Conservation (phyloP, 441 rosid species). For the Biscutella auriculata region DNA sequence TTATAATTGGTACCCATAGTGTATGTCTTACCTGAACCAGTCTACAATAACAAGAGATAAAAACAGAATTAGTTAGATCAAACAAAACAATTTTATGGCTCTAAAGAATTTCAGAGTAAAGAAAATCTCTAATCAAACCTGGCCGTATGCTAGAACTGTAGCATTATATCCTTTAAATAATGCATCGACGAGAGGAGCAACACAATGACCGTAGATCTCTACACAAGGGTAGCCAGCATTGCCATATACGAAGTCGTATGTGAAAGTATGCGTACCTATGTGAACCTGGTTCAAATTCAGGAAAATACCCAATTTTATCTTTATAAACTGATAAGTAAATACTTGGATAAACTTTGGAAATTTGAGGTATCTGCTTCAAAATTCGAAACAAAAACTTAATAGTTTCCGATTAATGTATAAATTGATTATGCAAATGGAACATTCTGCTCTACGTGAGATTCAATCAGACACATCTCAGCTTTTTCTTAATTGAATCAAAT, state of each 20-base stretch:
- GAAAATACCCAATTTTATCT: too few species aligned
- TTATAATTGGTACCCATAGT: constrained; percentile 91
- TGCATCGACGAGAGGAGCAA: constrained; percentile 81
- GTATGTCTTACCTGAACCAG: constrained; percentile 91
- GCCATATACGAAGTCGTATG: constrained; percentile 71
- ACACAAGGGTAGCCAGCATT: constrained; percentile 37
- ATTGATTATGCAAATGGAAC: background rate
- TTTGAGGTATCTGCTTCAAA: too few species aligned
- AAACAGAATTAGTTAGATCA: background rate
- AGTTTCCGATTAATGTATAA: background rate
- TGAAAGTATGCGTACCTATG: constrained; percentile 75
- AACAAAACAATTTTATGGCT: background rate
- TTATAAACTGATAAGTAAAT: too few species aligned
- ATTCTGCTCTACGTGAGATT: background rate
- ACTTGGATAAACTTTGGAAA: background rate
- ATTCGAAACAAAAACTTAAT: background rate
- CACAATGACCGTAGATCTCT: constrained; percentile 51
- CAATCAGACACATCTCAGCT: background rate
- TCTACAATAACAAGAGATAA: constrained; percentile 28
- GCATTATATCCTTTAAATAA: constrained; percentile 81
- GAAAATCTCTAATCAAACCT: constrained; percentile 31
- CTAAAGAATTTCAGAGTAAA: background rate
- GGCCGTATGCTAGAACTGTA: constrained; percentile 92
- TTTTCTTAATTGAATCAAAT: background rate
- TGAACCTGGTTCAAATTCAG: constrained; percentile 44